Conservation (phyloP, 2,329 filamentous ascomycete species). For the Pseudogymnoascus verrucosus region DNA sequence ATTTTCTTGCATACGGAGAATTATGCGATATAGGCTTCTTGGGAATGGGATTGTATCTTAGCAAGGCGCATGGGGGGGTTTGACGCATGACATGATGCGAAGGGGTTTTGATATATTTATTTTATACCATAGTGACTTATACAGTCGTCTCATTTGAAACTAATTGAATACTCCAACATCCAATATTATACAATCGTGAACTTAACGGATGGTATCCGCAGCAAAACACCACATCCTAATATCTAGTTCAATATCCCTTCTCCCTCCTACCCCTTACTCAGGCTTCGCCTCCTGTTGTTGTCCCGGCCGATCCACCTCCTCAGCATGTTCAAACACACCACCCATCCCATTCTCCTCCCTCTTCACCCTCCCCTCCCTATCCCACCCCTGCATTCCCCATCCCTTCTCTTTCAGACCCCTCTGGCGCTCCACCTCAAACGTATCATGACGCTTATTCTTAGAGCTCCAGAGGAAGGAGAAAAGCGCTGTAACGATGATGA, state of each 20-base stretch:
- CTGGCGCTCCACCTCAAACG: neutral
- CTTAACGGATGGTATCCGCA: neutral
- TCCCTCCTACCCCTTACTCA: neutral
- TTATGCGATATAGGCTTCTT: slow-evolving; percentile 60
- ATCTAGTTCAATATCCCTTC: neutral
- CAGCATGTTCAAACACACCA: neutral
- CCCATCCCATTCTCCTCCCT: neutral
- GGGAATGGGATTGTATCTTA: neutral
- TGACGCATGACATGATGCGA: neutral
- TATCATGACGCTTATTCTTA: neutral
- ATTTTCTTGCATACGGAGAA: slow-evolving; percentile 94
- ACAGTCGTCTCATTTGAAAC: slow-evolving; percentile 5
- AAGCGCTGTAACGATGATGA: neutral
- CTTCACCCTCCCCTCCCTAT: neutral
- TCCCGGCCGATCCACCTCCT: neutral
- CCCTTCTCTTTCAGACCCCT: neutral
- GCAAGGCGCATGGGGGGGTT: neutral
- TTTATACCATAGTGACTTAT: slow-evolving; percentile 5
- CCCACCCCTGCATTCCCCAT: neutral
- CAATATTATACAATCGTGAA: neutral
- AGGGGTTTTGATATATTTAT: neutral
- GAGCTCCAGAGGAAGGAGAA: slow-evolving; percentile 17
- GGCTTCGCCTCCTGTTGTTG: neutral
- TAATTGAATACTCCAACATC: slow-evolving; percentile 1
- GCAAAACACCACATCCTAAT: neutral